Evolutionary conservation across 768 basidiomycete genomes (phyloP).

Genomic region (Rhizopogon rudus): DNA sequence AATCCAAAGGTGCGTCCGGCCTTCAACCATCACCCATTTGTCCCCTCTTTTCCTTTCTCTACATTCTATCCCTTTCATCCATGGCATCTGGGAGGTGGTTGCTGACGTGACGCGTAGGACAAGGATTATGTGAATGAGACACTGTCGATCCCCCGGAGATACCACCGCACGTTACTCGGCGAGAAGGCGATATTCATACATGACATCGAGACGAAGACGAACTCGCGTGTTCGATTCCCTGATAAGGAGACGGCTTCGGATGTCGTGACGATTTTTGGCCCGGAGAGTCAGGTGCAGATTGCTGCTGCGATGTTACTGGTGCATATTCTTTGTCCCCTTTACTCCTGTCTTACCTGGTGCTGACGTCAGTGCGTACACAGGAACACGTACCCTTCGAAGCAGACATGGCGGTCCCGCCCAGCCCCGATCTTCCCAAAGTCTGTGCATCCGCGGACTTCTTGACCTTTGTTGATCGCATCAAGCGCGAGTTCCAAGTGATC

Average conservation of each 20-base stretch:
- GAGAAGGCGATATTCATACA: conserved; percentile 97
- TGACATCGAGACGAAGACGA: conserved; percentile 96
- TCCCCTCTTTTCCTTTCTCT: neutral
- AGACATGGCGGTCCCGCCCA: conserved; percentile 86
- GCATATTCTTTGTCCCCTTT: conserved; percentile 20
- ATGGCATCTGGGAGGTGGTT: neutral
- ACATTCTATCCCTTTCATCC: neutral
- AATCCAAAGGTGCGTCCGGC: conserved; percentile 74
- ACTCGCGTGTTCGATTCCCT: conserved; percentile 87
- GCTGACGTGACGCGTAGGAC: conserved; percentile 51
- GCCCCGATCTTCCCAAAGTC: conserved; percentile 70
- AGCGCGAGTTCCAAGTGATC: conserved; percentile 90
- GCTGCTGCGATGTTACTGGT: conserved; percentile 94
- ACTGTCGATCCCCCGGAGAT: conserved; percentile 88
- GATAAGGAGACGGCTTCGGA: conserved; percentile 95
- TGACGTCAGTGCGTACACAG: conserved; percentile 33
- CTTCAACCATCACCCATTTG: neutral
- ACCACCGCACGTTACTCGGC: conserved; percentile 91
- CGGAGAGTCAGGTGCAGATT: conserved; percentile 95
- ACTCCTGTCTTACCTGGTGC: neutral
- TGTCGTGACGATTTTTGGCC: conserved; percentile 93
- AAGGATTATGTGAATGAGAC: conserved; percentile 96
- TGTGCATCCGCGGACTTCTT: conserved; percentile 78
- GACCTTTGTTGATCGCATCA: conserved; percentile 84
- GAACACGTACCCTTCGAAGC: conserved; percentile 97